A percentile compares a stretch with the other conserved stretches of the same genome.
Evolutionary conservation across 108 stramenopile genomes (phyloP).

Genomic region (Cyclostephanos invisitatus): DNA sequence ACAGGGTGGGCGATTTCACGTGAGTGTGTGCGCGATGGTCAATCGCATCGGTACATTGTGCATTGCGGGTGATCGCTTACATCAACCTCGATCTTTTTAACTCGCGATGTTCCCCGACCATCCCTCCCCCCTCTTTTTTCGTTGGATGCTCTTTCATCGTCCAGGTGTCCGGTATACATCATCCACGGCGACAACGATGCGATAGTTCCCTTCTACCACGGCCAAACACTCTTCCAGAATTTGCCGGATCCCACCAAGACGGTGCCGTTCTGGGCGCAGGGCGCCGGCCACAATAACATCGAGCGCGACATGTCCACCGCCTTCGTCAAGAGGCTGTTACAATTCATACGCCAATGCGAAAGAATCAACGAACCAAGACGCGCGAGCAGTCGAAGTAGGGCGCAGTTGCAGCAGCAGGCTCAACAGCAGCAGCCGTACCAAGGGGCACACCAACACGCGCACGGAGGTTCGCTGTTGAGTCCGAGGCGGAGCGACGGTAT

Average conservation of each 20-base stretch:
- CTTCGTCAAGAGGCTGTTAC: conserved; percentile 45
- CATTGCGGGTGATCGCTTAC: too few relatives aligned
- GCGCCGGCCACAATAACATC: conserved; percentile 68
- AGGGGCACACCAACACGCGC: background rate
- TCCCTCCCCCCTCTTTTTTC: background rate
- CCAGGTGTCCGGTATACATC: conserved; percentile 67
- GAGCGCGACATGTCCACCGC: conserved; percentile 54
- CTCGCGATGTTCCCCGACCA: too few relatives aligned
- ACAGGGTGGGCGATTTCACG: conserved; percentile 52
- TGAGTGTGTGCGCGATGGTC: conserved; percentile 34
- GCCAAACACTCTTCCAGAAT: conserved; percentile 56
- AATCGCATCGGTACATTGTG: too few relatives aligned
- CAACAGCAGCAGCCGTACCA: background rate
- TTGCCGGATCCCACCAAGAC: conserved; percentile 59
- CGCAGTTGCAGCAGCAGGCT: background rate
- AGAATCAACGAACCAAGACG: conserved; percentile 28
- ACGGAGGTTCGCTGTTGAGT: background rate
- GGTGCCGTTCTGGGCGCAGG: conserved; percentile 78
- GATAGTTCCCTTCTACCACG: conserved; percentile 83
- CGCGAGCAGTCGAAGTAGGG: background rate
- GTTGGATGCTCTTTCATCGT: background rate
- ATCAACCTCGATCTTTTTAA: too few relatives aligned
- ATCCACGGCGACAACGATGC: conserved; percentile 76
- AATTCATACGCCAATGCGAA: conserved; percentile 49
- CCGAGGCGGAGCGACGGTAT: background rate